These are phyloP conservation scores for Suhomyces ambrosiae DNA, from an alignment of 1,139 yeast genomes.

Conservation along the genomic window DNA sequence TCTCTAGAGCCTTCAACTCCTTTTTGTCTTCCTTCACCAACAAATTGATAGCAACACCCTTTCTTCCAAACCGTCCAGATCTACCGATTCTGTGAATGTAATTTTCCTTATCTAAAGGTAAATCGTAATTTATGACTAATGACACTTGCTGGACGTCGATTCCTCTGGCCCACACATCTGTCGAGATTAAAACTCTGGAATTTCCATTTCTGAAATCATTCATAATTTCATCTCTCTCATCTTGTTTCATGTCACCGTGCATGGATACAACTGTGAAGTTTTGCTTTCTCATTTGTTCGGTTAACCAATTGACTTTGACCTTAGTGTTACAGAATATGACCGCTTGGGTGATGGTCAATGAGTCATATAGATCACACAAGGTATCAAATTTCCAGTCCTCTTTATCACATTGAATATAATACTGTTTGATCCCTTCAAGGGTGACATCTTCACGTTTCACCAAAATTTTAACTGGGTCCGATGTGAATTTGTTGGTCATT, in stretches of 20 bases:
- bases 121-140: slow-evolving; percentile 86
- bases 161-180: slow-evolving; percentile 98
- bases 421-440: slow-evolving; percentile 88
- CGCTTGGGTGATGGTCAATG: slow-evolving; percentile 93
- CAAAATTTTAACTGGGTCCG: slow-evolving; percentile 85
- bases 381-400: slow-evolving; percentile 98
- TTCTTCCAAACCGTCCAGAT: slow-evolving; percentile 93
- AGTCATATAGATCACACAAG: slow-evolving; percentile 87
- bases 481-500: slow-evolving; percentile 84
- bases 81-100: slow-evolving; percentile 94
- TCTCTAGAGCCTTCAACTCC: slow-evolving; percentile 69
- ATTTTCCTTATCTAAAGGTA: slow-evolving; percentile 84
- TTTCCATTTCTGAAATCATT: slow-evolving; percentile 77
- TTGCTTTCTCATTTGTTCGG: slow-evolving; percentile 72
- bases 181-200: slow-evolving; percentile 84
- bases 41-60: slow-evolving; percentile 92
- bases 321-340: slow-evolving; percentile 95
- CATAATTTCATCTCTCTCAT: slow-evolving; percentile 88
- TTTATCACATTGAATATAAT: slow-evolving; percentile 79
- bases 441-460: slow-evolving; percentile 90
- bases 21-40: slow-evolving; percentile 69
- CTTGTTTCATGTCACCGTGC: slow-evolving; percentile 98
- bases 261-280: slow-evolving; percentile 89
- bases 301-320: slow-evolving; percentile 88
- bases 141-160: slow-evolving; percentile 98